phyloP scores from a whole-genome alignment of 2,329 filamentous ascomycete species.

The Talaromyces rugulosus region DNA sequence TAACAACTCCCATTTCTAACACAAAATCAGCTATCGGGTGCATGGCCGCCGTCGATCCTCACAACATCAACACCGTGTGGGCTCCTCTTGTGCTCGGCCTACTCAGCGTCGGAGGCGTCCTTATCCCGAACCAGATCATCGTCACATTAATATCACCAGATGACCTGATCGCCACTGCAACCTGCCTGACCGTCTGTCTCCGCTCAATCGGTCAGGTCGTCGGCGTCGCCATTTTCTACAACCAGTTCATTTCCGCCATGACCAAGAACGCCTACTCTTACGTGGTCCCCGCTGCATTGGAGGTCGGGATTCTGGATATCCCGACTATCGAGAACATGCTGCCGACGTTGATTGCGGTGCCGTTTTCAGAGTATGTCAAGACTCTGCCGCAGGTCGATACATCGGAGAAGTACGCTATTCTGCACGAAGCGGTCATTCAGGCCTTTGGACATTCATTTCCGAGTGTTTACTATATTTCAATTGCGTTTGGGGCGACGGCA shows the following conservation, averaged over 20 bases:
- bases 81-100: neutral
- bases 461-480: neutral
- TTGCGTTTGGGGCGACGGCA: neutral
- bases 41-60: neutral
- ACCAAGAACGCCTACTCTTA: neutral
- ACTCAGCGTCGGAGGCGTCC: neutral
- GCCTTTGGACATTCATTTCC: neutral
- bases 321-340: neutral
- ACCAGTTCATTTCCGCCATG: slow-evolving; percentile 1
- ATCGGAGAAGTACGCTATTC: neutral
- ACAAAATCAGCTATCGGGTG: neutral
- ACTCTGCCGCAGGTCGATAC: neutral
- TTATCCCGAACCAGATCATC: neutral
- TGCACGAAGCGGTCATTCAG: neutral
- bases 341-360: neutral
- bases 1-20: neutral
- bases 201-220: neutral
- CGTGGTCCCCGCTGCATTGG: neutral
- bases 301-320: neutral
- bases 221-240: neutral
- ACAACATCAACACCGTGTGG: neutral
- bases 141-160: neutral
- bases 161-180: neutral
- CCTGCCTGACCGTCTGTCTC: neutral
- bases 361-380: neutral